A percentile compares a stretch with the other conserved stretches of the same genome.
Conservation (phyloP, 78 protist species). For the Chrysochromulina parva region DNA sequence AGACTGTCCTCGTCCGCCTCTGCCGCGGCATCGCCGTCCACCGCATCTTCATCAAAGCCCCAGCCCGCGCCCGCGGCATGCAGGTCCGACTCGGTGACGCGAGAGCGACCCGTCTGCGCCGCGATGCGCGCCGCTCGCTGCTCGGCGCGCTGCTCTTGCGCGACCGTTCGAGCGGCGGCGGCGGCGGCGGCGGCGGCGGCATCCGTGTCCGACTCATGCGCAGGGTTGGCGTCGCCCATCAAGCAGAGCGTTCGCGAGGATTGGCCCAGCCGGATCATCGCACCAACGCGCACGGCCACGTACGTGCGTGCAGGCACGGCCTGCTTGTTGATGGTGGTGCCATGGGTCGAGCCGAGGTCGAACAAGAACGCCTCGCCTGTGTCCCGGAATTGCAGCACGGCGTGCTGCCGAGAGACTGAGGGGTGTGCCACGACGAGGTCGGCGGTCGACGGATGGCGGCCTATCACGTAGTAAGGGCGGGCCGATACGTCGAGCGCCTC, state of each 20-base stretch:
- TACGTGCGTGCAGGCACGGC: background rate
- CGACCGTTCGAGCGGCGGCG: background rate
- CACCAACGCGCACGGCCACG: constrained; percentile 11
- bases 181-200: background rate
- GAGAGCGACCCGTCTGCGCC: background rate
- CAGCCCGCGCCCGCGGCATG: background rate
- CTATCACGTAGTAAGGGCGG: background rate
- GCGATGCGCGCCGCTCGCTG: background rate
- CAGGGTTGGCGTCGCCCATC: background rate
- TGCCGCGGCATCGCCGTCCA: background rate
- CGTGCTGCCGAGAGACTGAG: constrained; percentile 47
- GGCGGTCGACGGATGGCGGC: constrained; percentile 14
- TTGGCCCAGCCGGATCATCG: constrained; percentile 21
- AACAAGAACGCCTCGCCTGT: constrained; percentile 20
- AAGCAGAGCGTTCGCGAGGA: background rate
- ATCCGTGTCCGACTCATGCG: background rate
- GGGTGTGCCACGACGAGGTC: constrained; percentile 46
- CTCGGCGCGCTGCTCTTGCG: background rate
- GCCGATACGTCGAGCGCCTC: background rate
- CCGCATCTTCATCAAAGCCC: constrained; percentile 21
- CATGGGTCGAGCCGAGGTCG: constrained; percentile 56
- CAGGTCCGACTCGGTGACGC: background rate
- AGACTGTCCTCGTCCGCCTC: constrained; percentile 16
- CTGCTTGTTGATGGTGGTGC: constrained; percentile 23
- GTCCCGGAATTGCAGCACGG: constrained; percentile 17